A percentile compares a stretch with the other conserved stretches of the same genome.
Conservation (phyloP, 1,284 basidiomycete species). For the Puccinia triticina region DNA sequence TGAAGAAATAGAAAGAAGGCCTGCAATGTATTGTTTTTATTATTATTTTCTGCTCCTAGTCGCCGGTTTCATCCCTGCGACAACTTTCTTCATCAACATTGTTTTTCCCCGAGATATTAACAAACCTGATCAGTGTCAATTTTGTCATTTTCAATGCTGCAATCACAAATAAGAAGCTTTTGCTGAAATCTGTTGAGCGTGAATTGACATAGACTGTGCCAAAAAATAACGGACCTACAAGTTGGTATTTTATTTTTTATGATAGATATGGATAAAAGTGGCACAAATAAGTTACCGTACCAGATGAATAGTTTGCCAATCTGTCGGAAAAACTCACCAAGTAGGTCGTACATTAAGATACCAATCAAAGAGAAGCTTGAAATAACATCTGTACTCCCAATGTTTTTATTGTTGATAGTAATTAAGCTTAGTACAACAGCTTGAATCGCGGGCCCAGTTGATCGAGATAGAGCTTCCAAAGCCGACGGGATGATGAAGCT, state of each 20-base stretch:
- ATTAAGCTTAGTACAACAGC: slow-evolving; percentile 19
- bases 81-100: too few species aligned
- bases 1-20: too few species aligned
- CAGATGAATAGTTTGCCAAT: neutral
- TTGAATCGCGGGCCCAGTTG: neutral
- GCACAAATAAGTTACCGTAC: neutral
- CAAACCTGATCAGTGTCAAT: neutral
- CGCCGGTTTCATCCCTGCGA: too few species aligned
- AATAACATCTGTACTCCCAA: neutral
- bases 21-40: too few species aligned
- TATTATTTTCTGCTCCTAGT: too few species aligned
- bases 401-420: too few species aligned
- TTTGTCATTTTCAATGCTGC: neutral
- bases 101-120: neutral
- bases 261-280: neutral
- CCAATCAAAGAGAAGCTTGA: slow-evolving; percentile 5
- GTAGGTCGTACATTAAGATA: neutral
- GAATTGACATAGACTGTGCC: neutral
- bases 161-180: neutral
- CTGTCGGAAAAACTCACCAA: slow-evolving; percentile 1
- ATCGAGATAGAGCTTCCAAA: slow-evolving; percentile 7
- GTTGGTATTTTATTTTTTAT: neutral
- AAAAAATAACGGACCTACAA: neutral
- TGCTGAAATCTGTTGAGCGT: neutral
- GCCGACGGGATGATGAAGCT: slow-evolving; percentile 18